phyloP scores from a whole-genome alignment of 2,329 filamentous ascomycete species.

The Mycosphaerella sp. region DNA sequence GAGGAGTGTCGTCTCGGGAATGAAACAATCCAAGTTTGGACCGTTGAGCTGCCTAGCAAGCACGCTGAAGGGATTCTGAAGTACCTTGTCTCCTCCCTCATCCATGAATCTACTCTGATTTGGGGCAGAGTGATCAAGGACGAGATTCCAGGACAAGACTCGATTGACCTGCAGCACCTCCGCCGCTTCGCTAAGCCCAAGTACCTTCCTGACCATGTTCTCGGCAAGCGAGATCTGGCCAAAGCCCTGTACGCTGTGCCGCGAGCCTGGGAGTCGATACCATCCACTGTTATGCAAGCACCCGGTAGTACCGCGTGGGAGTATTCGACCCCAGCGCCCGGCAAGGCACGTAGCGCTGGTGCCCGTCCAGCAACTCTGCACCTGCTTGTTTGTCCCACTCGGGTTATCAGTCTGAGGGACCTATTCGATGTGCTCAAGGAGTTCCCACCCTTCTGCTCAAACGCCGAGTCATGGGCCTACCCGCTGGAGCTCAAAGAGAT shows the following conservation, averaged over 20 bases:
- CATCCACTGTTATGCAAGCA: slow-evolving; percentile 29
- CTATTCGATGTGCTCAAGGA: slow-evolving; percentile 40
- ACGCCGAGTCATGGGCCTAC: slow-evolving; percentile 34
- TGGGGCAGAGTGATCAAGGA: slow-evolving; percentile 42
- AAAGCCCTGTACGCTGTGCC: slow-evolving; percentile 33
- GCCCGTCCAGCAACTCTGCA: slow-evolving; percentile 38
- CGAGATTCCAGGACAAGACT: slow-evolving; percentile 40
- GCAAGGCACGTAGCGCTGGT: slow-evolving; percentile 51
- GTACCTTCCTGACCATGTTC: slow-evolving; percentile 33
- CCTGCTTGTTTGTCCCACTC: slow-evolving; percentile 49
- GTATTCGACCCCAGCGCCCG: slow-evolving; percentile 47
- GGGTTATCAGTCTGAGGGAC: slow-evolving; percentile 49
- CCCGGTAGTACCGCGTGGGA: slow-evolving; percentile 40
- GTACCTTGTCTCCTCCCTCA: slow-evolving; percentile 41
- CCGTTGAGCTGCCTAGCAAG: slow-evolving; percentile 66
- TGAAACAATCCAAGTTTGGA: slow-evolving; percentile 56
- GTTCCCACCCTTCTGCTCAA: slow-evolving; percentile 38
- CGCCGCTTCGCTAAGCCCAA: slow-evolving; percentile 64
- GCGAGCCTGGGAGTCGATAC: slow-evolving; percentile 30
- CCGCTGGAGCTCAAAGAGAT: slow-evolving; percentile 55
- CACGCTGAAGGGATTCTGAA: slow-evolving; percentile 65
- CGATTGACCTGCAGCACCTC: slow-evolving; percentile 52
- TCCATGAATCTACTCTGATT: slow-evolving; percentile 4
- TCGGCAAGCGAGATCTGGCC: slow-evolving; percentile 29
- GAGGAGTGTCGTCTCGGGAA: slow-evolving; percentile 46